A percentile compares a stretch with the other conserved stretches of the same genome.
phyloP scores from a whole-genome alignment of 805 yeast genomes.

The Wickerhamiella allomyrinae region DNA sequence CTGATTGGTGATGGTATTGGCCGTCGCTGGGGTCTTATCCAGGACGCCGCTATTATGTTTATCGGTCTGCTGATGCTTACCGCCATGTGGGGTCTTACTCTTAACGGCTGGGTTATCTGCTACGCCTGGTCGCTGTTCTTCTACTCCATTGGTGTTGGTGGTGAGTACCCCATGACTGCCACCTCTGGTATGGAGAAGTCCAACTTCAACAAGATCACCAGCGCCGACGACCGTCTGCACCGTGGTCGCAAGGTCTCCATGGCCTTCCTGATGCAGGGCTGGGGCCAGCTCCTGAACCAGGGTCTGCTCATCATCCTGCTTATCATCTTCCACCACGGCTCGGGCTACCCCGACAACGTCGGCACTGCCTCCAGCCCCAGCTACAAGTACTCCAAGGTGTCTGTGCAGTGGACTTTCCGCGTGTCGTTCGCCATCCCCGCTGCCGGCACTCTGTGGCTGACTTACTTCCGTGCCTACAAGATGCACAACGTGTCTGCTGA shows the following conservation, averaged over 20 bases:
- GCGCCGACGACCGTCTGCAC: slow-evolving; percentile 26
- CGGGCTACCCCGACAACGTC: slow-evolving; percentile 12
- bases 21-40: slow-evolving; percentile 45
- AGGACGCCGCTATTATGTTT: slow-evolving; percentile 43
- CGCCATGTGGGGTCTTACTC: slow-evolving; percentile 42
- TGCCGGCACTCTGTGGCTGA: slow-evolving; percentile 27
- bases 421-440: slow-evolving; percentile 27
- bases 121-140: slow-evolving; percentile 36
- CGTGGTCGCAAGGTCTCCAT: slow-evolving; percentile 27
- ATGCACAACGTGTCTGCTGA: slow-evolving; percentile 24
- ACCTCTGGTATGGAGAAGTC: slow-evolving; percentile 50
- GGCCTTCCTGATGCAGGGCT: slow-evolving; percentile 25
- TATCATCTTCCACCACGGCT: slow-evolving; percentile 22
- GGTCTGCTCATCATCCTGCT: slow-evolving; percentile 18
- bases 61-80: slow-evolving; percentile 45
- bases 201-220: slow-evolving; percentile 20
- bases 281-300: slow-evolving; percentile 25
- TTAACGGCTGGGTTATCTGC: slow-evolving; percentile 42
- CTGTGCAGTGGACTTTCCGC: slow-evolving; percentile 29
- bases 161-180: slow-evolving; percentile 53
- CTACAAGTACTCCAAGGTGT: slow-evolving; percentile 21
- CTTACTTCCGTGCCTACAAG: slow-evolving; percentile 26
- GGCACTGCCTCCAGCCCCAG: slow-evolving; percentile 2
- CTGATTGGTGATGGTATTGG: slow-evolving; percentile 43
- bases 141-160: slow-evolving; percentile 42